Evolutionary conservation across 2,329 filamentous ascomycete genomes (phyloP), one percentile per base, ranked within the genome.

Genomic region (Pestalotiopsis sp.): DNA sequence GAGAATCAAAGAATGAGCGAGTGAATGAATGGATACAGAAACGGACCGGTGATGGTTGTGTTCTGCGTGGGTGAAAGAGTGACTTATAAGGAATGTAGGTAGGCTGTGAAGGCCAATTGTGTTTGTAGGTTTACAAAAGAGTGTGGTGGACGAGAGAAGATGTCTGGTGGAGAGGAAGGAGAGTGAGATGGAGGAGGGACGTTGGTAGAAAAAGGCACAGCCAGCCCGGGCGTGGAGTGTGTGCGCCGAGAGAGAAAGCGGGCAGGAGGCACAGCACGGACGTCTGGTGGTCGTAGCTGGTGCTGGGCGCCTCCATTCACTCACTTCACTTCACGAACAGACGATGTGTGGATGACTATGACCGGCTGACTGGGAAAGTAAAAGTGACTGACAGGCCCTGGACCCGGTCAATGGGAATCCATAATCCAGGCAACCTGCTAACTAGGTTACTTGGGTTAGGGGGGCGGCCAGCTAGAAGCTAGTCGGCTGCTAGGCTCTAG

Each of bases 71-170:
- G 11, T 27, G 64, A 64, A 38, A 49, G 65, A 41, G 56, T 62
- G 63, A 52, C 52, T 68, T 60, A 66, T 67, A 69, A 69, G 41
- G 64, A 69, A 64, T 66, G 68, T 69, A 52, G 63, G 64, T 25
- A 62, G 31, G 25, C 27, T 62, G 27, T n/a, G 49, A 31, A 64
- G 20, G 64, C 64, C 63, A 67, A 56, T 60, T 52, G 25, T 25
- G 31, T 23, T 36, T 36, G 31, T 36, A 36, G 31, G 31, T 36
- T 2, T 9, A 36, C 31, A 62, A 70, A 68, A 56, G 68, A 70
- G 62, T 68, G 68, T 70, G 68, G 62, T 57, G 66, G 68, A 67
- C 65, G 64, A 52, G 45, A n/a, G 17, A 67, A 67, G 57, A 31
- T 36, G 68, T 69, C 68, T 68, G 17, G 41, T 56, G 39, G 45